Evolutionary conservation across 2,329 filamentous ascomycete species (phyloP), one percentile per base, ranked within the genome.

Genomic region (Rosellinia necatrix): DNA sequence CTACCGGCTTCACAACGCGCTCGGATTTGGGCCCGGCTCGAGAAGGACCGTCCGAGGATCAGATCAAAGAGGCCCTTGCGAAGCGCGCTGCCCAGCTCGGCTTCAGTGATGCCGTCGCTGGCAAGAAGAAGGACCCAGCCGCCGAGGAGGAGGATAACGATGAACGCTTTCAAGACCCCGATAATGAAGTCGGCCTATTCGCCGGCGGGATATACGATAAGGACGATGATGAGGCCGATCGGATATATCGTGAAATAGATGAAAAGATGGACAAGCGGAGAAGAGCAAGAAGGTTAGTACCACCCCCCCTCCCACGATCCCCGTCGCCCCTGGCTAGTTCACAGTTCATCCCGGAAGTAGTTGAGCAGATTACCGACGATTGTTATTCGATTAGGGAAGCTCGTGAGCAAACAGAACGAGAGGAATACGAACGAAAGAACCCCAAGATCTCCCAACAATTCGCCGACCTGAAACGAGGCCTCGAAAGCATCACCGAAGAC

Each of bases 361-460:
- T 79, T 83, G 86, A 84, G 81, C 85, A 90, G 85, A 88, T 84
- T 89, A 83, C 88, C 88, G 87, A 92, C 87, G 63, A 67, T 75
- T 83, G 76, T 74, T 78, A 76, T 72, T 78, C 79, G 73, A 81
- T 75, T 82, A 96, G 94, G 85, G 94, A 99, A 89, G 89, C 88
- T 71, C 91, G 94, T 73, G 94, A 99, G 75, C 81, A 89, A 72
- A 84, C 90, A 77, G 93, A 99, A 79, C 86, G 83, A 73, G 91
- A 96, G 71, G 92, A 97, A 69, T 96, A 96, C 81, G 93, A 99
- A 78, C 87, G 89, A 66, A 93, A 96, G 73, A 97, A 99, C 72
- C 94, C 94, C 12, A 99, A 97, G 76, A 97, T 99, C 49, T 91
- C 96, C 70, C 91, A 97, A 65, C 94, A 99, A 73, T 99, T 99